A percentile compares a stretch with the other conserved stretches of the same genome.
Conservation (phyloP, 164 flowering plant genomes). For the Liriodendron chinense region DNA sequence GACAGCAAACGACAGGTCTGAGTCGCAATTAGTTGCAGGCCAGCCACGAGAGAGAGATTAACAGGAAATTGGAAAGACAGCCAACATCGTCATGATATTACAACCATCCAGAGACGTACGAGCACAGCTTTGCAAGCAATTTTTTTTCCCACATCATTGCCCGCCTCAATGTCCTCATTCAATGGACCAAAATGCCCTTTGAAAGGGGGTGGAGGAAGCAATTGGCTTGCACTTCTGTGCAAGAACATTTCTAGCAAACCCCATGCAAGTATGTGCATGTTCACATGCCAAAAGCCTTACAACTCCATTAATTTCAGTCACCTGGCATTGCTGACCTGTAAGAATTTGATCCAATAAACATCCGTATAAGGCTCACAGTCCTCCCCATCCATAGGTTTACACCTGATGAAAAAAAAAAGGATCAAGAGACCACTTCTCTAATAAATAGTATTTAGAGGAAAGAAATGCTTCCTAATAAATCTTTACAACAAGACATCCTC, state of each 20-base stretch:
- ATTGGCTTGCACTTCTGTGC: background rate
- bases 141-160: no score
- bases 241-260: background rate
- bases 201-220: background rate
- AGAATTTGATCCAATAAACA: slow-evolving; percentile 87
- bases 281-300: background rate
- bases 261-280: background rate
- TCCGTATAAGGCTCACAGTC: slow-evolving; percentile 82
- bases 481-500: no score
- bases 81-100: background rate
- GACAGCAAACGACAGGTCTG: no score
- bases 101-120: background rate
- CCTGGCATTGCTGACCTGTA: slow-evolving; percentile 76
- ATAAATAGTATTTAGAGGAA: background rate
- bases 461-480: no score
- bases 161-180: no score
- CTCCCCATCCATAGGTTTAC: slow-evolving; percentile 92
- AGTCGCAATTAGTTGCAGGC: no score
- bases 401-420: slow-evolving; percentile 33
- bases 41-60: background rate
- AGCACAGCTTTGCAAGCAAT: background rate
- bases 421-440: background rate
- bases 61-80: background rate
- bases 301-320: slow-evolving; percentile 16
- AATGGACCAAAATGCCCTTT: background rate